Evolutionary conservation across 495 filamentous ascomycete species (phyloP), one percentile per base, ranked within the genome.

Genomic region (Hyaloscypha hepaticicola): DNA sequence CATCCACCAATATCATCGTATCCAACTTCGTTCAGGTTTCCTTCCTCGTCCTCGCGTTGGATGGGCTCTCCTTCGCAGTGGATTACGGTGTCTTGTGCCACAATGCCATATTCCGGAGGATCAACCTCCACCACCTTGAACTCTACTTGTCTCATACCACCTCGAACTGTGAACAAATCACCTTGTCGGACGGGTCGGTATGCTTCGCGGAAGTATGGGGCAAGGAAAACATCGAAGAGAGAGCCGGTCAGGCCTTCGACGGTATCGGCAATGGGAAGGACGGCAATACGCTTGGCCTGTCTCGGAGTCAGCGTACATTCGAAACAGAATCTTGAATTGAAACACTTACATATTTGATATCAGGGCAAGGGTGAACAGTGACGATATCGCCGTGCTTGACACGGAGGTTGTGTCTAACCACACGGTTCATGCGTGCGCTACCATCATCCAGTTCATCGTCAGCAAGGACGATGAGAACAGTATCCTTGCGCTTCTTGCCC

Each of bases 81-180:
- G 71, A 99, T 97, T 72, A 98, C 88, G 12, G 95, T 99, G 73
- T 99, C 95, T 77, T 98, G 95, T 16, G 95, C 95, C 58, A 99
- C 95, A 67, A 99, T 99, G 67, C 95, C 96, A 72, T 91, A 98
- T 80, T 98, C 95, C 61, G 95, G 95, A 63, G 95, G 93, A 72
- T 99, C 95, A 56, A 98, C 92, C 81, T 99, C 95, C 49, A 97
- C 95, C 27, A 99, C 94, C 83, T 99, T 99, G 81, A 99, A 99
- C 73, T 99, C 95, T 11, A 98, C 95, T 75, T 97, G 93, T 74
- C 96, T 86, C 95, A 98, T 98, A 77, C 92, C 94, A 78, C 92
- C 95, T 76, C 95, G 89, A 69, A 93, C 91, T 73, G 93, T 96
- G 83, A 99, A 99, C 48, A 97, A 86, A 72, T 99, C 95, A 61